phyloP scores from a whole-genome alignment of 306 rosid species.

The Abrus pulchellus region DNA sequence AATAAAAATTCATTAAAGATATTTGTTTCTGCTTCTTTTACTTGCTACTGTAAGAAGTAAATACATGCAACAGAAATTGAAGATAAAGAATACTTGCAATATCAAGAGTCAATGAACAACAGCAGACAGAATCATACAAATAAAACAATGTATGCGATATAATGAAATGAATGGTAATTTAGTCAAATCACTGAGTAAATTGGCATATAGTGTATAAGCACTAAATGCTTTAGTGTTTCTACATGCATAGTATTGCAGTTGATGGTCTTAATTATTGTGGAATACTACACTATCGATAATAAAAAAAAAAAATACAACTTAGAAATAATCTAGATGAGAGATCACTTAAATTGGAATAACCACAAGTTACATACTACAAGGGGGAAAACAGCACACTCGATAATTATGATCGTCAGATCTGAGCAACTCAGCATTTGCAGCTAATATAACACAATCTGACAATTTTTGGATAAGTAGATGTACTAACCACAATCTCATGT shows the following conservation, averaged over 20 bases:
- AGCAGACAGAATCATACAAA: slow-evolving; percentile 29
- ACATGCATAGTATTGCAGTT: neutral
- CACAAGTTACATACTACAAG: neutral
- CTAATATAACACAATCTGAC: slow-evolving; percentile 12
- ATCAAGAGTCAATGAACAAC: slow-evolving; percentile 28
- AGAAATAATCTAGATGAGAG: neutral
- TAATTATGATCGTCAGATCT: slow-evolving; percentile 7
- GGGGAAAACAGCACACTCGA: slow-evolving; percentile 20
- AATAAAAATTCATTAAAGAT: slow-evolving; percentile 48
- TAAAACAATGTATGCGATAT: slow-evolving; percentile 6
- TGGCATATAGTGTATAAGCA: neutral
- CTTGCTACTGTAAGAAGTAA: neutral
- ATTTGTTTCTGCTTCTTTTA: slow-evolving; percentile 19
- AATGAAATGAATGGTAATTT: slow-evolving; percentile 35
- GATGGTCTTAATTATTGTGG: neutral
- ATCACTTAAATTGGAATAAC: slow-evolving; percentile 28
- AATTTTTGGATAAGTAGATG: slow-evolving; percentile 30
- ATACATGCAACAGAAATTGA: slow-evolving; percentile 34
- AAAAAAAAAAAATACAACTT: neutral
- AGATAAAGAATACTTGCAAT: slow-evolving; percentile 41
- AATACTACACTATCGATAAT: neutral
- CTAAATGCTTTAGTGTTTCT: slow-evolving; percentile 13
- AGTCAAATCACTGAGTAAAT: slow-evolving; percentile 17
- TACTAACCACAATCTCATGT: slow-evolving; percentile 81
- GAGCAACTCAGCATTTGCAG: slow-evolving; percentile 7